Conservation (phyloP, 2,329 filamentous ascomycete species). For the Zymoseptoria pseudotritici region DNA sequence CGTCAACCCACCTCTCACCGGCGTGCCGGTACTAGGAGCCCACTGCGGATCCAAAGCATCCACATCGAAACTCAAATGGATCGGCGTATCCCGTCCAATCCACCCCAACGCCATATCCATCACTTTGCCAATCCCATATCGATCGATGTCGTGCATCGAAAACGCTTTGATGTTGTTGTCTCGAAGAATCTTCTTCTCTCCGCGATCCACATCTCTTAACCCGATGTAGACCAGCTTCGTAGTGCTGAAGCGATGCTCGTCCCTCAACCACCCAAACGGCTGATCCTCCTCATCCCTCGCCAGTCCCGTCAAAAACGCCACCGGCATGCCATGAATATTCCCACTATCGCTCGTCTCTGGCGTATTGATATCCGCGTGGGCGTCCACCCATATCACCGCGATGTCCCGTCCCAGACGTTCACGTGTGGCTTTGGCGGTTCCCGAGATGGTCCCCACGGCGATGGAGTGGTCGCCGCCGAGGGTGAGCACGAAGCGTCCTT, state of each 20-base stretch:
- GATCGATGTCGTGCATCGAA: conserved; percentile 96
- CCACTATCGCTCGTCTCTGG: conserved; percentile 84
- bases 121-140: conserved; percentile 86
- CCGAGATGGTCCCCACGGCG: conserved; percentile 86
- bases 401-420: conserved; percentile 78
- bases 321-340: conserved; percentile 97
- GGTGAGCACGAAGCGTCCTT: conserved; percentile 82
- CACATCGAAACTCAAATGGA: conserved; percentile 95
- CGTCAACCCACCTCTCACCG: conserved; percentile 86
- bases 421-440: conserved; percentile 75
- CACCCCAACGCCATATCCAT: conserved; percentile 98
- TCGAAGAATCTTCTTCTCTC: conserved; percentile 83
- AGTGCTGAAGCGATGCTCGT: conserved; percentile 61
- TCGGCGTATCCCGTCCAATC: conserved; percentile 88
- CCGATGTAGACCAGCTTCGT: conserved; percentile 96
- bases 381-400: conserved; percentile 97
- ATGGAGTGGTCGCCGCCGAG: conserved; percentile 95
- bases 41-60: conserved; percentile 93
- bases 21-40: conserved; percentile 92
- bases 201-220: conserved; percentile 82
- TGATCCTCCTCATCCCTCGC: conserved; percentile 62
- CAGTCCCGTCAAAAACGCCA: conserved; percentile 82
- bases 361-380: conserved; percentile 95
- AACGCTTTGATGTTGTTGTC: conserved; percentile 92
- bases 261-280: conserved; percentile 81